phyloP scores from a whole-genome alignment of 208 protist species.

The Trypanosoma cruzi region DNA sequence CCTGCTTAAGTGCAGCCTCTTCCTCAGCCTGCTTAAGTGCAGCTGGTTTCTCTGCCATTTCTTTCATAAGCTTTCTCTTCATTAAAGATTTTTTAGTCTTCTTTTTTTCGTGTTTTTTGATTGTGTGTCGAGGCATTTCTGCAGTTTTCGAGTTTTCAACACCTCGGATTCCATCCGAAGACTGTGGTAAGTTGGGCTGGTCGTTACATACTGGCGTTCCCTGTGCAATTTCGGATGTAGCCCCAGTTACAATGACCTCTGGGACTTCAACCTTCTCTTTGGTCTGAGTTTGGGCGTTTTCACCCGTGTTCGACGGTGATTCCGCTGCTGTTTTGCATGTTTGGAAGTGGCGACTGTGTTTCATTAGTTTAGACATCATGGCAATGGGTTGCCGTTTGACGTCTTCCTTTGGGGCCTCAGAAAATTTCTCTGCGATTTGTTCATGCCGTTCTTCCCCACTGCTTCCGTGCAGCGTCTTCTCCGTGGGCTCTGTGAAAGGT shows the following conservation, averaged over 20 bases:
- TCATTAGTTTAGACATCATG: constrained; percentile 7
- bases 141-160: not conserved
- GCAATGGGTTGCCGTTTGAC: not conserved
- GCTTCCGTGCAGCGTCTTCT: not conserved
- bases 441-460: not conserved
- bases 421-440: not conserved
- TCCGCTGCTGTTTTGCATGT: not conserved
- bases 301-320: not conserved
- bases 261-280: not conserved
- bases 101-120: not conserved
- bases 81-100: not conserved
- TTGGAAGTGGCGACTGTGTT: not conserved
- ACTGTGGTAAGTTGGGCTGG: not conserved
- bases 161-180: not conserved
- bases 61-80: constrained; percentile 5
- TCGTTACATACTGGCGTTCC: not conserved
- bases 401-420: not conserved
- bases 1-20: too few relatives aligned
- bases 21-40: too few relatives aligned
- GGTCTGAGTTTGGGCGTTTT: not conserved
- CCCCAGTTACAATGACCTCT: not conserved
- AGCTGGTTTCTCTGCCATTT: too few relatives aligned
- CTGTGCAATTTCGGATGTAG: not conserved
- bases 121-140: not conserved
- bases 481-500: not conserved